Evolutionary conservation across 2,329 filamentous ascomycete species (phyloP), one percentile per base, ranked within the genome.

Genomic region (Paracamarosporium sp.): DNA sequence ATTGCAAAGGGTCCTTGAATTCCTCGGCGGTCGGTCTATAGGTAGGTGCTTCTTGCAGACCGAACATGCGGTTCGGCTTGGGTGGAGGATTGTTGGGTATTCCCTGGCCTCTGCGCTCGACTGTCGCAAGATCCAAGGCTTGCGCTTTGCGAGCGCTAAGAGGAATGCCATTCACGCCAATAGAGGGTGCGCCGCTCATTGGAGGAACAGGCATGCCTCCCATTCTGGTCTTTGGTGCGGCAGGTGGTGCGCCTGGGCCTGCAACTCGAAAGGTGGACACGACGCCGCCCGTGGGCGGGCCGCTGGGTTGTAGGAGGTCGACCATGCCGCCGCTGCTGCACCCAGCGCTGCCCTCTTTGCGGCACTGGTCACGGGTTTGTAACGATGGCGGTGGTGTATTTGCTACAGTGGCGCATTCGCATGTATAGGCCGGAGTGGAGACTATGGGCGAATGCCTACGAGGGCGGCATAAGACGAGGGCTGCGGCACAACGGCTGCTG

Each of bases 1-100:
- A 99, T 68, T 91, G 90, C 72, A 97, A 88, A 0, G 95, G 95
- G 69, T 99, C 93, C 70, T 90, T 92, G 83, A 95, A 99, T 77
- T 99, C 93, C 67, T 97, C 93, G 66, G 92, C 89, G 0, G 92
- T 97, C 30, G 95, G 95, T 63, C 88, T 85, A 76, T 92, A 99
- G 5, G 92, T 95, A 2, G 94, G 94, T 27, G 95, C 94, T 73
- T 98, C 94, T 64, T 90, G 86, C 40, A 99, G 84, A 41, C 89
- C 92, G 78, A 96, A 93, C 35, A 91, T 91, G 50, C 95, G 87
- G 66, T 86, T 88, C 74, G 89, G 88, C 76, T 92, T 91, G n/a
- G 85, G 83, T 5, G 88, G 85, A 73, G 96, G 92, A 70, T 90
- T 88, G 66, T 87, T 87, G 50, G 90, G 88, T 28, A 87, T 92